Base-by-base conservation (phyloP, 2,329 filamentous ascomycete species). In the Talaromyces islandicus region DNA sequence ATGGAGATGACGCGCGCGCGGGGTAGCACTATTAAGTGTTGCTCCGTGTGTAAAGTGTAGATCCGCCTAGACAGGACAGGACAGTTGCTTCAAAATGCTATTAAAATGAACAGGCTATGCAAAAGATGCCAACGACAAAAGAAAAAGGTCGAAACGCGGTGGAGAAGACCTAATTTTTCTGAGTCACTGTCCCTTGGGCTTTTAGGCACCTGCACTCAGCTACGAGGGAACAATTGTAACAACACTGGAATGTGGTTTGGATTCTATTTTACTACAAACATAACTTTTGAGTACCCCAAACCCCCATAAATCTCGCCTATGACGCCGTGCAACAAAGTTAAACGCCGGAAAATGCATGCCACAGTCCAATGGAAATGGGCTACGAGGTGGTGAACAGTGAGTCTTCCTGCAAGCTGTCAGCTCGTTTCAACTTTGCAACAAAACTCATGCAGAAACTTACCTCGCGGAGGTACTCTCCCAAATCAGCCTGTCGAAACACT, bases 401-500 rank as follows among this genome's bases (percentile, higher is more conserved):
- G 69, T 87, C 85, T 75, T 88, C 85, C 75, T 78, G 58, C 51
- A 56, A 6, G 29, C 4, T 54, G 50, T 64, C 58, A 64, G 57
- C 38, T 7, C 43, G 9, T 46, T 24, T 48, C 27, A 7, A 35
- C 7, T n/a, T 11, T 19, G n/a, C 48, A 61, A n/a, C 9, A 35
- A 52, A 61, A 12, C n/a, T 3, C 10, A n/a, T 54, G 17, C 3
- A 30, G 9, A 46, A 46, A 46, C 71, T 63, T 66, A 79, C 79
- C 71, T 97, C 93, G 71, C 94, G 86, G 70, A 99, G 80, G 72
- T 96, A 99, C 78, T 97, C 93, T 68, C 94, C 94, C 67, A 90
- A 89, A 79, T 99, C 94, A 0, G 91, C 90, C 78, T 99, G 94
- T 65, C 93, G 83, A 77, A 97, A 97, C 59, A 89, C 88, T 10